Percentiles rank a stretch among this genome's conserved stretches.
These are phyloP conservation scores for Phaeotremella skinneri DNA, from an alignment of 768 basidiomycete species.

Conservation along the genomic window DNA sequence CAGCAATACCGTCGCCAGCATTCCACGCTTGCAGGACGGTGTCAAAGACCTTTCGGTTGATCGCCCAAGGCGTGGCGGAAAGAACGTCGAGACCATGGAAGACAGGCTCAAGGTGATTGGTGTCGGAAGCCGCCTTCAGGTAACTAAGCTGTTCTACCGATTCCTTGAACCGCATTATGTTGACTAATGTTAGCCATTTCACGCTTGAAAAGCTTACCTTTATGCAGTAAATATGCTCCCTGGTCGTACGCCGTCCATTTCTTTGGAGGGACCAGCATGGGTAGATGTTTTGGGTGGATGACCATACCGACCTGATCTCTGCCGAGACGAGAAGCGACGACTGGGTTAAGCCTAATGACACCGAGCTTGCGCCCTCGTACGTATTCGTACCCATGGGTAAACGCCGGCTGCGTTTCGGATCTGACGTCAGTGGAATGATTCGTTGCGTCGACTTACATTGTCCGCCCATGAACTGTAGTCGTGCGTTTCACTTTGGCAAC, in stretches of 20 bases:
- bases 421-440: conserved; percentile 51
- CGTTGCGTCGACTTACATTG: not conserved
- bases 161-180: conserved; percentile 90
- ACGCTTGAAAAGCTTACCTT: conserved; percentile 57
- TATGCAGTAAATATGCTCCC: conserved; percentile 80
- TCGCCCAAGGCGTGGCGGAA: conserved; percentile 81
- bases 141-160: conserved; percentile 77
- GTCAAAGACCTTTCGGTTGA: conserved; percentile 76
- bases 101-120: conserved; percentile 76
- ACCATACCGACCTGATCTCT: conserved; percentile 68
- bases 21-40: conserved; percentile 81
- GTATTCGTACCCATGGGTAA: conserved; percentile 89
- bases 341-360: conserved; percentile 79
- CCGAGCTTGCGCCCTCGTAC: conserved; percentile 92
- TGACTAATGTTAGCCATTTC: conserved; percentile 53
- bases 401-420: conserved; percentile 79
- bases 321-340: conserved; percentile 71
- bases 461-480: conserved; percentile 52
- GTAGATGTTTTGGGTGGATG: conserved; percentile 87
- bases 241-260: conserved; percentile 75
- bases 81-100: conserved; percentile 87
- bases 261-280: conserved; percentile 88
- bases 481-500: conserved; percentile 71
- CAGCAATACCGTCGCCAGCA: conserved; percentile 71
- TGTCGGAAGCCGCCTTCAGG: conserved; percentile 67